Conservation (phyloP, 129 eudicot species). For the Artemisia argyi region DNA sequence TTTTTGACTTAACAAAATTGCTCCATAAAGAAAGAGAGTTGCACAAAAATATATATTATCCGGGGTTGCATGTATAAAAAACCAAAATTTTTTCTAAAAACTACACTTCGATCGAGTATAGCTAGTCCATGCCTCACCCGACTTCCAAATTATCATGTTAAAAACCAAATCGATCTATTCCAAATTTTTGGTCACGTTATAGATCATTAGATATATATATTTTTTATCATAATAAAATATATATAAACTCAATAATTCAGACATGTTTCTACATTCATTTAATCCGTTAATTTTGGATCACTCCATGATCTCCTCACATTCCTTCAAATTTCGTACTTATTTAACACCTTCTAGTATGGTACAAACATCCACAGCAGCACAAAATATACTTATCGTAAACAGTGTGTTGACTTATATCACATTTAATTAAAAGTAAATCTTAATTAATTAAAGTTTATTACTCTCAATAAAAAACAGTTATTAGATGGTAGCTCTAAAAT, state of each 20-base stretch:
- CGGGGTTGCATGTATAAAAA: too few species aligned
- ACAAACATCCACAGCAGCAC: too few species aligned
- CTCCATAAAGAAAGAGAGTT: too few species aligned
- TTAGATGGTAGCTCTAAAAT: slow-evolving; percentile 25
- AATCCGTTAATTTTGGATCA: slow-evolving; percentile 36
- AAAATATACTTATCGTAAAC: slow-evolving; percentile 15
- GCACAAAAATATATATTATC: too few species aligned
- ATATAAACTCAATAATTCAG: background rate
- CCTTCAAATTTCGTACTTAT: too few species aligned
- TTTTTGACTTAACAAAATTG: too few species aligned
- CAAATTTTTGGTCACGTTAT: background rate
- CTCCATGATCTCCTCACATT: slow-evolving; percentile 20
- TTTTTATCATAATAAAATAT: background rate
- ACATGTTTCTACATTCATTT: slow-evolving; percentile 24
- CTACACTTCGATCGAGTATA: too few species aligned
- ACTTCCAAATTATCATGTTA: too few species aligned
- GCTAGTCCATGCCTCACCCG: too few species aligned
- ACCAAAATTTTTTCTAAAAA: too few species aligned
- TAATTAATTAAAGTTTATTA: slow-evolving; percentile 6
- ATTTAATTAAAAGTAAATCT: slow-evolving; percentile 3
- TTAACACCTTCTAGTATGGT: too few species aligned
- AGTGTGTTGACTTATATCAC: slow-evolving; percentile 34
- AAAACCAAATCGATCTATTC: too few species aligned
- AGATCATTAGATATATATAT: background rate
- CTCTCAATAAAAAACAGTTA: slow-evolving; percentile 25